Base-by-base conservation (phyloP, 768 basidiomycete genomes). In the Gelatoporia subvermispora region DNA sequence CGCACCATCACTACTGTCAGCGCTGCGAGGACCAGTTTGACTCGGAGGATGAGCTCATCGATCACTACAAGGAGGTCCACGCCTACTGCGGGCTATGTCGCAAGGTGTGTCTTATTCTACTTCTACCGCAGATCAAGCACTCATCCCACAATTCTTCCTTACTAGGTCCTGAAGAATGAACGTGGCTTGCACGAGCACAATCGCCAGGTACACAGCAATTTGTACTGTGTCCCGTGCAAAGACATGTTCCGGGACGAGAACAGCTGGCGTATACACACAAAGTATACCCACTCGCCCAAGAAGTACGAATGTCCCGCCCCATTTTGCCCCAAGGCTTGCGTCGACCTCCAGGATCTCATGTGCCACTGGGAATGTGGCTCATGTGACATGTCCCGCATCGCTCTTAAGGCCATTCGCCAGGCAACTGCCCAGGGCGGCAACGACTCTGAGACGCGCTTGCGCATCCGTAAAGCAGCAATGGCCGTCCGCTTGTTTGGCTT, bases 301-400 rank as follows among this genome's bases (percentile, higher is more conserved):
- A 13, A 5, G 28, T 31, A 31, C 28, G 28, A 7, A 31, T 31
- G 28, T 31, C 28, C 28, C 28, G 5, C 5, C 28, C 5, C 5
- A 13, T 13, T 31, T 13, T 31, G 28, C 28, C 28, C 7, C 28
- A 31, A 31, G 28, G 28, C 28, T 31, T 31, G 28, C 13, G 28
- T 31, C 28, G 28, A 13, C 7, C 5, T 21, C 8, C 54, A 66
- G 11, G 75, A 76, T 10, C 70, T 82, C 34, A 61, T 85, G 7
- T 31, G 7, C 13, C 48, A 71, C 68, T 8, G 68, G 65, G 28
- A 31, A 31, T 28, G 59, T 60, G 22, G 47, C 50, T 83, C 86
- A 62, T 88, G 85, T 61, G 78, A 78, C 57, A 63, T 86, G 22
- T 87, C 84, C 60, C 72, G 79, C 59, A 48, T 43, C 18, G 53